Evolutionary conservation across 257 asterid species (phyloP).

Genomic region (Scutellaria galericulata): DNA sequence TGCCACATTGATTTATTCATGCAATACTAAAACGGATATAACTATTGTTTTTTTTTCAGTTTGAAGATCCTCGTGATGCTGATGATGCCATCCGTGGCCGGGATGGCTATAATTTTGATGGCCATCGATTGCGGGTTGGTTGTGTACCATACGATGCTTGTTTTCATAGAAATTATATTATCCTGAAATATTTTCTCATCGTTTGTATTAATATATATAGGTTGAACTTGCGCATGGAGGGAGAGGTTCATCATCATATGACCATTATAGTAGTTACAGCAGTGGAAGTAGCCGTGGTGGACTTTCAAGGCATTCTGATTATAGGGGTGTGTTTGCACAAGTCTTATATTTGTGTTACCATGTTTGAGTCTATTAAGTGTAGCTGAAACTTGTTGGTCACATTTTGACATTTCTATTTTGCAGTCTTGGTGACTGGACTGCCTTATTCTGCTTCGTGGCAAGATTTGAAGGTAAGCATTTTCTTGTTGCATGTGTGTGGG

Average conservation of each 20-base stretch:
- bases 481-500: neutral
- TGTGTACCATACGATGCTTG: neutral
- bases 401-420: constrained; percentile 23
- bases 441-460: constrained; percentile 97
- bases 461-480: constrained; percentile 72
- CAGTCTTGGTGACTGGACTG: constrained; percentile 85
- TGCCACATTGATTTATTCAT: neutral
- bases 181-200: neutral
- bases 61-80: constrained; percentile 96
- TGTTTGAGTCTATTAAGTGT: neutral
- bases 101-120: constrained; percentile 98
- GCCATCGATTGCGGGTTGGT: constrained; percentile 90
- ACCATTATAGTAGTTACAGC: constrained; percentile 63
- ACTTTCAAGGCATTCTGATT: constrained; percentile 73
- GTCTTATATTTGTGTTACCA: constrained; percentile 12
- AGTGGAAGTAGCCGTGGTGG: constrained; percentile 69
- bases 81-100: constrained; percentile 99
- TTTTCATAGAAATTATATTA: neutral
- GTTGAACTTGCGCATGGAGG: constrained; percentile 92
- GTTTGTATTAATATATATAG: constrained; percentile 39
- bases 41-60: constrained; percentile 49
- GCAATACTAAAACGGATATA: neutral
- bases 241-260: constrained; percentile 69
- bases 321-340: constrained; percentile 53
- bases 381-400: neutral